A percentile compares a stretch with the other conserved stretches of the same genome.
Evolutionary conservation across 164 flowering plant species (phyloP).

Genomic region (Euptelea pleiosperma): DNA sequence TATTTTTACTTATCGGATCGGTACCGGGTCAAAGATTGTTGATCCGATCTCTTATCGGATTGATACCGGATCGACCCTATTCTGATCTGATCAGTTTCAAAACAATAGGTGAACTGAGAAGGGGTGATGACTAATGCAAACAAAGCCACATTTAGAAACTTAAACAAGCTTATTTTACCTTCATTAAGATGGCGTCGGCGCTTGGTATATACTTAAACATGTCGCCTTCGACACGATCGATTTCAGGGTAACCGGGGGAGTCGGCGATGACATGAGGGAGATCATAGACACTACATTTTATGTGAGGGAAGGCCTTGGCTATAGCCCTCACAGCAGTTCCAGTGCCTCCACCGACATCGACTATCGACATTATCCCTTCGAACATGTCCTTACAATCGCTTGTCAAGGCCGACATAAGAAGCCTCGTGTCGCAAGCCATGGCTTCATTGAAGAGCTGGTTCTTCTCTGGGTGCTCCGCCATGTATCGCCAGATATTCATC

Average conservation of each 20-base stretch:
- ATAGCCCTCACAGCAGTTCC: conserved; percentile 22
- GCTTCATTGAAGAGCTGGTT: conserved; percentile 26
- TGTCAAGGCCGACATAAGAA: conserved; percentile 14
- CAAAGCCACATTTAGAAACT: not conserved
- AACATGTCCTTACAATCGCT: conserved; percentile 14
- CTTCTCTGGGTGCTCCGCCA: conserved; percentile 19
- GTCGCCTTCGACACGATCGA: conserved; percentile 16
- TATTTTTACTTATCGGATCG: no score
- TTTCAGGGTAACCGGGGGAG: conserved; percentile 13
- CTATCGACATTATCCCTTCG: conserved; percentile 15
- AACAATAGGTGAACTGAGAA: not conserved
- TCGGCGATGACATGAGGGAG: conserved; percentile 25
- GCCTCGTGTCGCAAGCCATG: conserved; percentile 26
- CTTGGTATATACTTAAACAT: conserved; percentile 22
- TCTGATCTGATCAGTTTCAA: not conserved
- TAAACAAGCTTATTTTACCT: conserved; percentile 6
- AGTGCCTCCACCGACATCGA: conserved; percentile 32
- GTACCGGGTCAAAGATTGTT: not conserved
- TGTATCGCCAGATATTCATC: conserved; percentile 27
- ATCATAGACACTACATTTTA: conserved; percentile 26
- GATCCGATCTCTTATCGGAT: no score
- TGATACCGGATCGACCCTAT: no score
- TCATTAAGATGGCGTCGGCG: conserved; percentile 23
- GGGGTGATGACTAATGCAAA: not conserved
- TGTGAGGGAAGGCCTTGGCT: conserved; percentile 26